Evolutionary conservation across 163 green algal species (phyloP).

Genomic region (Scenedesmus sp.): DNA sequence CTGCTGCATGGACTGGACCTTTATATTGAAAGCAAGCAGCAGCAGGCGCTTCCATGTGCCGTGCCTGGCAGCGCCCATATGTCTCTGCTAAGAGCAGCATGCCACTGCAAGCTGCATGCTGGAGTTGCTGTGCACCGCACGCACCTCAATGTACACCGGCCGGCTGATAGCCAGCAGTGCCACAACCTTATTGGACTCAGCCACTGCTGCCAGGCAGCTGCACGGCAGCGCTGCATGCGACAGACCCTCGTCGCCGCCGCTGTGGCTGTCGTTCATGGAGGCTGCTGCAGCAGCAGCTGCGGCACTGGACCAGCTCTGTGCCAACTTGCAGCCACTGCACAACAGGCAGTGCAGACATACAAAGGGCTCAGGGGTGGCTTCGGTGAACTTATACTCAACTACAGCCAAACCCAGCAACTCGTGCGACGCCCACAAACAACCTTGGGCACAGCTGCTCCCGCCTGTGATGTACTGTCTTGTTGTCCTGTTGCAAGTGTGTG

Average conservation of each 20-base stretch:
- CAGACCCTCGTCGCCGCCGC: not conserved
- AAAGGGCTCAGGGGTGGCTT: not conserved
- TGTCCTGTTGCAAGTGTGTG: no score
- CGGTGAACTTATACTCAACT: no score
- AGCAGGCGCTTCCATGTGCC: not conserved
- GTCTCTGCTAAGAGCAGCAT: not conserved
- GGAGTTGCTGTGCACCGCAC: not conserved
- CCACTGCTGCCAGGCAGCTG: conserved; percentile 36
- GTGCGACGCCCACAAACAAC: no score
- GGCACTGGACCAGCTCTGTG: not conserved
- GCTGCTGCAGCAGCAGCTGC: not conserved
- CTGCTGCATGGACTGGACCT: no score
- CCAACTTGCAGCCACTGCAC: conserved; percentile 31
- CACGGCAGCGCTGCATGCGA: not conserved
- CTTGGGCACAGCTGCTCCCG: no score
- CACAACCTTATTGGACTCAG: not conserved
- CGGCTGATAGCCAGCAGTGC: conserved; percentile 29
- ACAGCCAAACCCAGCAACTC: no score
- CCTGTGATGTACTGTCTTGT: no score
- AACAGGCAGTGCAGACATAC: not conserved
- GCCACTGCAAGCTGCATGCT: not conserved
- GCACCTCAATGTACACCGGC: conserved; percentile 32
- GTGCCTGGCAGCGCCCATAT: not conserved
- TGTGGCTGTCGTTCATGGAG: not conserved
- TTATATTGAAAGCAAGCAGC: no score